Evolutionary conservation across 2,329 filamentous ascomycete species (phyloP), one percentile per base, ranked within the genome.

Genomic region (Diatrype stigma): DNA sequence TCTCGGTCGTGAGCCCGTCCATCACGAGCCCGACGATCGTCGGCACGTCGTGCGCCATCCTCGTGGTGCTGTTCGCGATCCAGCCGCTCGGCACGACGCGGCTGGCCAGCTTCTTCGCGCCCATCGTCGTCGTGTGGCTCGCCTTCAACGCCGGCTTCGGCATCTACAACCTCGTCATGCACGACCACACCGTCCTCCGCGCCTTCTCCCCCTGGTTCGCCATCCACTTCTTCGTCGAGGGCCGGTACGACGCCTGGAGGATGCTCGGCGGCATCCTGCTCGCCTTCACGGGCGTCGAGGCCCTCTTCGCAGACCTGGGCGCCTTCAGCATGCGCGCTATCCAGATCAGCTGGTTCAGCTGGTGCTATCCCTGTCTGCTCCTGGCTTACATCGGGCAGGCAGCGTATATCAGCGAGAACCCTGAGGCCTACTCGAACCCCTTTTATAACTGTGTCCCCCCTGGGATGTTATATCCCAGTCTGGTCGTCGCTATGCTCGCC

Each of bases 281-380:
- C 10, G 80, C 84, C 2, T 91, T 92, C 60, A 91, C 88, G 2
- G 87, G 85, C 17, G 85, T 89, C n/a, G 88, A 91, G 64, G 86
- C 87, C 1, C 73, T 92, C 1, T 92, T 90, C 62, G 87, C 88
- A 3, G 87, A 92, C 60, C 73, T 92, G 6, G 88, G 87, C 32
- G 88, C 88, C 21, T 92, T 92, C 66, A 81, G 79, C 65, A 77
- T 80, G 59, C 73, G 78, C 40, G 86, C 88, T 0, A 83, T 92
- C 47, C 87, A 89, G 63, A 73, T 91, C 16, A 86, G 80, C 42
- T 92, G 88, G 88, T 71, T 90, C 3, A 73, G 75, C 47, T 84
- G 83, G 57, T 79, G 80, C 2, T 88, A 84, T 54, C 89, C 89
- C 0, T 89, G 86, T 60, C 73, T 79, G 46, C 64, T 87, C 1